A percentile compares a stretch with the other conserved stretches of the same genome.
Conservation (phyloP, 2,329 filamentous ascomycete species). For the Colletotrichum plurivorum region DNA sequence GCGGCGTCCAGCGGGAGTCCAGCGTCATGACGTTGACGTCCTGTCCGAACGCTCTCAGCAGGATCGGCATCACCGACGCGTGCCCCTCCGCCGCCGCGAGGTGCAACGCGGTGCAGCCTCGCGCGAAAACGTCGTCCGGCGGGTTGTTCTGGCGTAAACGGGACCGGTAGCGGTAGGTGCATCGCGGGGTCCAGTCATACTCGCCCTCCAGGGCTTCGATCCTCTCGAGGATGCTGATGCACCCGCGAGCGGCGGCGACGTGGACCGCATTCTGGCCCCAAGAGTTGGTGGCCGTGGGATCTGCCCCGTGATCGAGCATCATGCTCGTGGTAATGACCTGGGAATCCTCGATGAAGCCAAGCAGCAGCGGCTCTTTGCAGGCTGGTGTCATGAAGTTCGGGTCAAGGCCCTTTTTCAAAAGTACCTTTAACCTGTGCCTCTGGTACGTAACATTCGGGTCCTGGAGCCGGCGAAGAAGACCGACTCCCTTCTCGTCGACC, state of each 20-base stretch:
- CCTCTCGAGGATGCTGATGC: constrained; percentile 1
- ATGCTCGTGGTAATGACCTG: not conserved
- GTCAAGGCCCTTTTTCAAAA: constrained; percentile 5
- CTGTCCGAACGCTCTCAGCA: not conserved
- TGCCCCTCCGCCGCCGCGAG: constrained; percentile 5
- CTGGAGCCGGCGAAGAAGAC: constrained; percentile 5
- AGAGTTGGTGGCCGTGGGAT: not conserved
- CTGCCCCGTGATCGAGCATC: constrained; percentile 9
- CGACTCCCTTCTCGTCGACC: not conserved
- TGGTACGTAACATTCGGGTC: not conserved
- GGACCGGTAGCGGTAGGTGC: not conserved
- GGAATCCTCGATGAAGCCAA: constrained; percentile 2
- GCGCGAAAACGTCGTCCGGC: not conserved
- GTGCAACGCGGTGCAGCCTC: constrained; percentile 17
- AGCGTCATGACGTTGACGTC: constrained; percentile 3
- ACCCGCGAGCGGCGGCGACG: not conserved
- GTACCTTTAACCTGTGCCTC: not conserved
- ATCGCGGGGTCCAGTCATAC: not conserved
- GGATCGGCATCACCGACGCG: not conserved
- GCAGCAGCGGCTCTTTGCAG: not conserved
- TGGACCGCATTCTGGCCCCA: constrained; percentile 13
- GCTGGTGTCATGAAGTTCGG: not conserved
- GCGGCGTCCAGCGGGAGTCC: constrained; percentile 12
- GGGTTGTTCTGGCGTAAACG: not conserved
- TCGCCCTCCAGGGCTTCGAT: not conserved